Conservation (phyloP, 129 eudicot species). For the Lonicera japonica region DNA sequence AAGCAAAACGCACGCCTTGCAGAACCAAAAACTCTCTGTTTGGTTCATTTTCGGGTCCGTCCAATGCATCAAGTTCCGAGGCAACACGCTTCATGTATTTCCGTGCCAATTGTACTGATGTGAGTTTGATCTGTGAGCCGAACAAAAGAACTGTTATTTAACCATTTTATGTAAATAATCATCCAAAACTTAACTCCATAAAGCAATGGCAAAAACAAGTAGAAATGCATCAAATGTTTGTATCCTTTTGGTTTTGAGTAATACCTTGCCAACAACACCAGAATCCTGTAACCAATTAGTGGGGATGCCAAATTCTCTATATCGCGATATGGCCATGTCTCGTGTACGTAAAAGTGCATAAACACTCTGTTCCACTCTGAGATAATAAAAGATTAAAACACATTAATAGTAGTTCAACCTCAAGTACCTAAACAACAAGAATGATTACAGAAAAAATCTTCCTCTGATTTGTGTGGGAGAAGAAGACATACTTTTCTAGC, state of each 20-base stretch:
- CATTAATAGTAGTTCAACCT: neutral
- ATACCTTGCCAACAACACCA: constrained; percentile 94
- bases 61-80: constrained; percentile 77
- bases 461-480: neutral
- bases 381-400: neutral
- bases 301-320: constrained; percentile 88
- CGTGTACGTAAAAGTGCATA: constrained; percentile 83
- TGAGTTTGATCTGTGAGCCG: constrained; percentile 77
- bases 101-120: constrained; percentile 84
- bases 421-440: neutral
- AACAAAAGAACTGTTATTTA: neutral
- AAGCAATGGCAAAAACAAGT: neutral
- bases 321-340: constrained; percentile 94
- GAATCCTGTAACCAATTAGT: constrained; percentile 87
- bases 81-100: constrained; percentile 98
- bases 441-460: neutral
- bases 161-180: neutral
- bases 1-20: constrained; percentile 98
- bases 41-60: constrained; percentile 93
- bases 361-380: constrained; percentile 91
- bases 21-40: constrained; percentile 87
- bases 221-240: neutral
- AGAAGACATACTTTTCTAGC: constrained; percentile 81
- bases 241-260: neutral
- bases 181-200: neutral